Conservation (phyloP, 129 eudicot genomes). For the Centaurea solstitialis region DNA sequence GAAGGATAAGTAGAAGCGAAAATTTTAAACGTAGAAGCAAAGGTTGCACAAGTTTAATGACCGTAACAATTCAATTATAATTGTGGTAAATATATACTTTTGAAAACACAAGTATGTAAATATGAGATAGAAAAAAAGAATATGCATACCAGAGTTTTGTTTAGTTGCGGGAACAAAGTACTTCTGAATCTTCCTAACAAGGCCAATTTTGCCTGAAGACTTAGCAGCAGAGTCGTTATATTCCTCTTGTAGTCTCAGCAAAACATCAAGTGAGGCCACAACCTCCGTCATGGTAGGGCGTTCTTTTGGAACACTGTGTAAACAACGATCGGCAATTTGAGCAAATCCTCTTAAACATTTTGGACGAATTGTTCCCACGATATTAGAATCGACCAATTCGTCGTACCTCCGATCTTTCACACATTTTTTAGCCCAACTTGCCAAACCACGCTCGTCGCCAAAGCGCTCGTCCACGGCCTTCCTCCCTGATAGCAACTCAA, state of each 20-base stretch:
- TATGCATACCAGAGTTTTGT: neutral
- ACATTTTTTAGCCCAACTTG: conserved; percentile 15
- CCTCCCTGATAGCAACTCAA: conserved; percentile 23
- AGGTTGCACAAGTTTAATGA: no score
- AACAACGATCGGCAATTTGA: conserved; percentile 14
- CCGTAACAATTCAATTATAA: no score
- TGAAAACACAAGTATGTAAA: neutral
- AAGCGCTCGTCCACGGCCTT: neutral
- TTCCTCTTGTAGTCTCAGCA: neutral
- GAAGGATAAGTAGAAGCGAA: no score
- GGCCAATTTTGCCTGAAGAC: neutral
- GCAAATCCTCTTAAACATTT: conserved; percentile 2
- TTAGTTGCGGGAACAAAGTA: neutral
- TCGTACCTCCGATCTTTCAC: neutral
- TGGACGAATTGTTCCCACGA: neutral
- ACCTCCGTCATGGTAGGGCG: conserved; percentile 27
- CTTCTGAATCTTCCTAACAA: neutral
- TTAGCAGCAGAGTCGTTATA: neutral
- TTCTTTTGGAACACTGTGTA: conserved; percentile 4
- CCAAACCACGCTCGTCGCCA: conserved; percentile 19
- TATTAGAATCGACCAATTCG: conserved; percentile 4
- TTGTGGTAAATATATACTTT: no score
- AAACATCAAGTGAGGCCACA: conserved; percentile 11
- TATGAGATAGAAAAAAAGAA: no score
- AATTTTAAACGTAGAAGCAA: no score